Evolutionary conservation across 148 eudicot genomes (phyloP), one percentile per base, ranked within the genome.

Genomic region (Agrostemma githago): DNA sequence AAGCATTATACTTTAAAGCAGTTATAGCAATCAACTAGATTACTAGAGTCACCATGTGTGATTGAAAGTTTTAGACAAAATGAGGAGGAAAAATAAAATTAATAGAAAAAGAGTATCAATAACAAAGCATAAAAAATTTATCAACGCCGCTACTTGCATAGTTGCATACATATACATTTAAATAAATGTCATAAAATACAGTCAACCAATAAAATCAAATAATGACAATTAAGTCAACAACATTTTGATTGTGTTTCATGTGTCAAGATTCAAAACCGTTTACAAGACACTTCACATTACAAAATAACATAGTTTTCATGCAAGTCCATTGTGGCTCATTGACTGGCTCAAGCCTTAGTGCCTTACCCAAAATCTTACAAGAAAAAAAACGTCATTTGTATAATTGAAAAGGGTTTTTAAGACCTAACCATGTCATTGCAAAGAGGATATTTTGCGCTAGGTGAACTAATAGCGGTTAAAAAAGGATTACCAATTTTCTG

Each of bases 401-500:
- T 64, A 12, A 1, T 64, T 37, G 17, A 14, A 34, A 63, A 8
- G 12, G 44, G 15, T 17, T 14, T 39, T 64, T 26, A 1, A 60
- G 64, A 0, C 16, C 12, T 3, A 63, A 10, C 43, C 14, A 14
- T 19, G 38, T 17, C 16, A 44, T 1, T 9, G 72, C 58, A 48
- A 68, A 44, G 38, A 68, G 14, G 8, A 46, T 5, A 21, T 46
- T 48, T 10, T 37, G n/a, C 19, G 11, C 5, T 6, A 21, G 16
- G 73, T 43, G 59, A 39, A 34, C 20, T 16, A 12, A 38, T 70
- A 66, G 74, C 53, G 46, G n/a, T n/a, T 7, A 16, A 17, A 43
- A 11, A n/a, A 67, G 60, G 44, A 65, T n/a, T 80, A 95, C 98
- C 98, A 37, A 95, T 89, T 80, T 82, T 95, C 79, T 95, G 98